Evolutionary conservation across 192 early-diverging fungal genomes (phyloP).

Genomic region (Coemansia sp.): DNA sequence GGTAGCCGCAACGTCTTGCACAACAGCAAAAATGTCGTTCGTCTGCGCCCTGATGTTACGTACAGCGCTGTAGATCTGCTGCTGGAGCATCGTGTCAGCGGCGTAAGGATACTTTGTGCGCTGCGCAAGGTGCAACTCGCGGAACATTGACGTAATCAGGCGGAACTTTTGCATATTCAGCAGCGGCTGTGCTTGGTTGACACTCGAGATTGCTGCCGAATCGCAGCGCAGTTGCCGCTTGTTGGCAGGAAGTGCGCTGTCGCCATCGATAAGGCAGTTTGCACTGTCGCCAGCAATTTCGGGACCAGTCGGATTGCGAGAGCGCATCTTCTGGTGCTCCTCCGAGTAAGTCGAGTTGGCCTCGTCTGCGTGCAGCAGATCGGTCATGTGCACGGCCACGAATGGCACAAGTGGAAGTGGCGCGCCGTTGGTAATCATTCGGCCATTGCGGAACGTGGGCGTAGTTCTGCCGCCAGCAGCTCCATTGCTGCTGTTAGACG

Average conservation of each 20-base stretch:
- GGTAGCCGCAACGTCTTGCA: conserved; percentile 37
- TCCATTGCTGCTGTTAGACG: conserved; percentile 41
- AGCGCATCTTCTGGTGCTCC: conserved; percentile 49
- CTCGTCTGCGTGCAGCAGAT: conserved; percentile 55
- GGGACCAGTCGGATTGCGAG: conserved; percentile 36
- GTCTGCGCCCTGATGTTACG: conserved; percentile 52
- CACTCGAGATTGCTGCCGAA: conserved; percentile 34
- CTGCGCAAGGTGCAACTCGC: conserved; percentile 52
- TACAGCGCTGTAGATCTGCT: conserved; percentile 53
- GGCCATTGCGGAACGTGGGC: conserved; percentile 29
- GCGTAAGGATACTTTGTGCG: conserved; percentile 53
- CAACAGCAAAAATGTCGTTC: conserved; percentile 46
- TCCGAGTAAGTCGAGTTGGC: conserved; percentile 56
- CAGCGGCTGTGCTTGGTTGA: conserved; percentile 53
- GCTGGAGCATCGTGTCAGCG: conserved; percentile 52
- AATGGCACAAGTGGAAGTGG: conserved; percentile 54
- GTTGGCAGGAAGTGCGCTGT: not conserved
- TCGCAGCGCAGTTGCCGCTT: conserved; percentile 25
- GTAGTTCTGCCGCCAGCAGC: conserved; percentile 22
- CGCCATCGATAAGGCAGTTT: not conserved
- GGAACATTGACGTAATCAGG: conserved; percentile 54
- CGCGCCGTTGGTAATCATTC: conserved; percentile 37
- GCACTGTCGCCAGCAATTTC: not conserved
- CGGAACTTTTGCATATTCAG: conserved; percentile 58
- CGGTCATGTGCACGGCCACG: conserved; percentile 57